These are phyloP conservation scores for Aureobasidium uvarum DNA, from an alignment of 2,329 filamentous ascomycete genomes.

Conservation along the genomic window DNA sequence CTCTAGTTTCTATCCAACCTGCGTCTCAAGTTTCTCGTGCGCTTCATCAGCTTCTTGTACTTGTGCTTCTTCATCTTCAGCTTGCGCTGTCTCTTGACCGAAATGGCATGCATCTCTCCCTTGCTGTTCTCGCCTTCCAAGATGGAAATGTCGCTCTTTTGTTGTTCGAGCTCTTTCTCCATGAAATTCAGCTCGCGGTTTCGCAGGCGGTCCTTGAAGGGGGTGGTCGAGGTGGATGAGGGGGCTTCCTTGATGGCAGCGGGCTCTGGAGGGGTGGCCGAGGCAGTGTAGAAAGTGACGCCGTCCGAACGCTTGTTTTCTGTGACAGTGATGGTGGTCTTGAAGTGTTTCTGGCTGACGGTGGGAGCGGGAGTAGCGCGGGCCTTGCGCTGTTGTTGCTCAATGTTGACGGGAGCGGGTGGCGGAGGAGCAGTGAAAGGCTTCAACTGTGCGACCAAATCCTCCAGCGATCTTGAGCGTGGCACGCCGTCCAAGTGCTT, in stretches of 20 bases:
- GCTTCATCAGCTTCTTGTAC: constrained; percentile 98
- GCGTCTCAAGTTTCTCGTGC: constrained; percentile 81
- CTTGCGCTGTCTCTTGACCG: constrained; percentile 87
- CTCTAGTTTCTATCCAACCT: constrained; percentile 59
- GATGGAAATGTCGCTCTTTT: constrained; percentile 24
- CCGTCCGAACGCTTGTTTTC: constrained; percentile 54
- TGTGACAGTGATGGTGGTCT: constrained; percentile 45
- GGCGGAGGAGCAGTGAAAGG: constrained; percentile 85
- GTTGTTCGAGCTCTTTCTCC: constrained; percentile 42
- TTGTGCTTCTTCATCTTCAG: constrained; percentile 99
- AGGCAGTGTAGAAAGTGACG: constrained; percentile 52
- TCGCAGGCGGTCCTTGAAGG: constrained; percentile 70
- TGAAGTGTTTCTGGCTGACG: constrained; percentile 28
- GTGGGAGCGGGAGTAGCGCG: constrained; percentile 21
- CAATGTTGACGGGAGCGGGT: constrained; percentile 56
- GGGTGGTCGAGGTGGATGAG: constrained; percentile 35
- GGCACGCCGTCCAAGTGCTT: constrained; percentile 38
- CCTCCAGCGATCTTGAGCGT: constrained; percentile 41
- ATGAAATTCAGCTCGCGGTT: constrained; percentile 54
- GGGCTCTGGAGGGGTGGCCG: constrained; percentile 44
- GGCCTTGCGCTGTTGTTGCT: constrained; percentile 17
- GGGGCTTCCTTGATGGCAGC: constrained; percentile 35
- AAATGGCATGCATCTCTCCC: constrained; percentile 73
- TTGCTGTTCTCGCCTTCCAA: constrained; percentile 49
- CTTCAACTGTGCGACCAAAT: constrained; percentile 51